Percentiles rank a stretch among this genome's conserved stretches.
phyloP scores from a whole-genome alignment of 805 yeast species.

The Maudiozyma barnettii region DNA sequence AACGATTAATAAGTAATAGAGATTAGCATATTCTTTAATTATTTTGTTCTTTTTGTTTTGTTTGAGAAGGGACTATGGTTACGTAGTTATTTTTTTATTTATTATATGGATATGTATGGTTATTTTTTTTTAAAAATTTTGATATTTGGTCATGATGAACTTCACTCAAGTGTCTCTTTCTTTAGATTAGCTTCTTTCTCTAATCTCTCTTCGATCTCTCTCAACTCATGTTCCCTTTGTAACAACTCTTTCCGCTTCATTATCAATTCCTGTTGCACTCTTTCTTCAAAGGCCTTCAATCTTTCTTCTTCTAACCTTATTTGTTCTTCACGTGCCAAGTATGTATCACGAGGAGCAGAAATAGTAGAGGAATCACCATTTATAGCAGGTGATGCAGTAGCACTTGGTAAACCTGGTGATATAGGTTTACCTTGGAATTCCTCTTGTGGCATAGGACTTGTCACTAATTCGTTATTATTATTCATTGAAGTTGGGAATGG shows the following conservation, averaged over 20 bases:
- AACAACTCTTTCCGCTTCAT: slow-evolving; percentile 73
- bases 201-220: slow-evolving; percentile 66
- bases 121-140: neutral
- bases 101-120: neutral
- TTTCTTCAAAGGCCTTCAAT: slow-evolving; percentile 73
- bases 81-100: neutral
- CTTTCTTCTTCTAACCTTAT: slow-evolving; percentile 84
- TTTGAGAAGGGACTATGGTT: no score
- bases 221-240: slow-evolving; percentile 76
- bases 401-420: neutral
- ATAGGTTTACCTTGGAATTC: neutral
- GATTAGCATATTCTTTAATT: no score
- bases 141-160: neutral
- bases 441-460: neutral
- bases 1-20: no score
- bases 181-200: slow-evolving; percentile 41
- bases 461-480: neutral
- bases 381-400: neutral
- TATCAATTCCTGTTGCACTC: slow-evolving; percentile 80
- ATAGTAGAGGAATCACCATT: neutral
- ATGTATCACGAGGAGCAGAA: slow-evolving; percentile 29
- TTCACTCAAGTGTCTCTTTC: neutral
- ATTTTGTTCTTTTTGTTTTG: no score
- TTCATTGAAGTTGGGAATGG: neutral
- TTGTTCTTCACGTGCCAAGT: slow-evolving; percentile 73